These are phyloP conservation scores for Bassia scoparia DNA, from an alignment of 148 eudicot species.

Conservation along the genomic window DNA sequence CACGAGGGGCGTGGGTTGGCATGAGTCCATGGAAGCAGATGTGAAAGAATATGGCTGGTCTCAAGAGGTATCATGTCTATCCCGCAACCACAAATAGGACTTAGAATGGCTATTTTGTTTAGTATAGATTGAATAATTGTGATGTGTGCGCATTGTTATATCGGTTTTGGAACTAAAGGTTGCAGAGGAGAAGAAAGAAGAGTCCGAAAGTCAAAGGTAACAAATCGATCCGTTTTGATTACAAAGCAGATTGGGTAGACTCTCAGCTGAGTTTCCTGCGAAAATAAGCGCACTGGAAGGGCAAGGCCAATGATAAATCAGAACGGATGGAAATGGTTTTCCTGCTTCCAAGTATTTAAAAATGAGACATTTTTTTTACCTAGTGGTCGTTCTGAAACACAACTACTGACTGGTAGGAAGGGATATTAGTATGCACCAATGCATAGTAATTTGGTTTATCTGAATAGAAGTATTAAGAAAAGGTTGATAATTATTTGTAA, in stretches of 20 bases:
- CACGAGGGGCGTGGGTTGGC: slow-evolving; percentile 57
- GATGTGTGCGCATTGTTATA: slow-evolving; percentile 37
- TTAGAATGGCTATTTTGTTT: slow-evolving; percentile 48
- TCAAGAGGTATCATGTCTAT: slow-evolving; percentile 44
- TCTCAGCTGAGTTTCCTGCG: slow-evolving; percentile 38
- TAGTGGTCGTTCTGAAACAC: background rate
- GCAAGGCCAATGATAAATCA: slow-evolving; percentile 25
- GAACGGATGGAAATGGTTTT: slow-evolving; percentile 14
- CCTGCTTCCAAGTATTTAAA: slow-evolving; percentile 11
- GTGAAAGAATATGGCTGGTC: slow-evolving; percentile 40
- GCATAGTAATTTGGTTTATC: background rate
- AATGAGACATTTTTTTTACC: slow-evolving; percentile 10
- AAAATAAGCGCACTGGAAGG: slow-evolving; percentile 26
- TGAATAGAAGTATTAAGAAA: background rate
- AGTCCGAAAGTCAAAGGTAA: slow-evolving; percentile 33
- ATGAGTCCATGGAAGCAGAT: slow-evolving; percentile 45
- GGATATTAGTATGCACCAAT: background rate
- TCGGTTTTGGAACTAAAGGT: slow-evolving; percentile 42
- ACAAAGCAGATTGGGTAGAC: slow-evolving; percentile 45
- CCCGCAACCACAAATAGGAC: slow-evolving; percentile 42
- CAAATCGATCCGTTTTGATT: slow-evolving; percentile 39
- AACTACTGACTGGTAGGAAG: slow-evolving; percentile 10
- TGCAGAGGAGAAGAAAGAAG: slow-evolving; percentile 38
- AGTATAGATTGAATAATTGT: slow-evolving; percentile 41
- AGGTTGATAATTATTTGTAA: background rate